Percentiles rank a stretch among this genome's conserved stretches.
These are phyloP conservation scores for Psilocybe tampanensis DNA, from an alignment of 768 basidiomycete species.

Conservation along the genomic window DNA sequence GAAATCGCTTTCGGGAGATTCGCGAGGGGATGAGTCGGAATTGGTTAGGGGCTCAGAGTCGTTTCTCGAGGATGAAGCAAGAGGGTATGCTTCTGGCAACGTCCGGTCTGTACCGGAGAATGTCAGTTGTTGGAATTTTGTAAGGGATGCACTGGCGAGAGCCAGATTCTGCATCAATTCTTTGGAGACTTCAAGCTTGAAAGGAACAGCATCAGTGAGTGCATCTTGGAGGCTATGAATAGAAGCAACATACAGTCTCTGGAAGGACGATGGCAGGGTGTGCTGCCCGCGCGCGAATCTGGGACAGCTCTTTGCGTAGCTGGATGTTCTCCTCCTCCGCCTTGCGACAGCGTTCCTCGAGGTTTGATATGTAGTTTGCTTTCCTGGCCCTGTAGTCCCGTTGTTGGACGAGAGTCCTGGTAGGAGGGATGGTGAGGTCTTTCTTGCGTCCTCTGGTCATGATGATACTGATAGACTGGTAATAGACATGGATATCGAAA, in stretches of 20 bases:
- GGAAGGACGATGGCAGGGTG: constrained; percentile 29
- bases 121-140: constrained; percentile 53
- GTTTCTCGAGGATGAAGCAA: background rate
- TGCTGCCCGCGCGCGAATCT: constrained; percentile 40
- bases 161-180: constrained; percentile 53
- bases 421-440: constrained; percentile 60
- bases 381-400: constrained; percentile 67
- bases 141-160: constrained; percentile 48
- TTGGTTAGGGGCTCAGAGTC: background rate
- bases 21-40: background rate
- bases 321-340: constrained; percentile 57
- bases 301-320: constrained; percentile 50
- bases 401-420: constrained; percentile 61
- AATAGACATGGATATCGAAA: constrained; percentile 15
- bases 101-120: constrained; percentile 27
- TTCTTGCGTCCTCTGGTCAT: constrained; percentile 73
- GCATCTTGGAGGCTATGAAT: background rate
- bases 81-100: background rate
- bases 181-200: constrained; percentile 52
- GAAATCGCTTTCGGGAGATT: background rate
- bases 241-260: constrained; percentile 32
- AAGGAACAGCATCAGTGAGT: constrained; percentile 11
- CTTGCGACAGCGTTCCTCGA: constrained; percentile 55
- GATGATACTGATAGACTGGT: constrained; percentile 5
- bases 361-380: constrained; percentile 54